phyloP scores from a whole-genome alignment of 2,329 filamentous ascomycete genomes.

The Polytolypa hystricis region DNA sequence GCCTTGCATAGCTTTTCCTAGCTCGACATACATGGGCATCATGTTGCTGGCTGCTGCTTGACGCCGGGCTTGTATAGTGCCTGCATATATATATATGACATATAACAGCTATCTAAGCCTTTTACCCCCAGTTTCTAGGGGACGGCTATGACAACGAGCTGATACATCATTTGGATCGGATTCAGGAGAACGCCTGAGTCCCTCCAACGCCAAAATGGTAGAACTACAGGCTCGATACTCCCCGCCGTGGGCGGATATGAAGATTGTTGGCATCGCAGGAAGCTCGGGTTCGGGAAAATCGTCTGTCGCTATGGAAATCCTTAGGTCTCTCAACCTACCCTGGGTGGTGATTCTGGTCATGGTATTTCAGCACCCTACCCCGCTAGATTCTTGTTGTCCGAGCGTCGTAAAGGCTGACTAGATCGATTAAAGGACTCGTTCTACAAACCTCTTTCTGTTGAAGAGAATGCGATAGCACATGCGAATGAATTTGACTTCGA shows the following conservation, averaged over 20 bases:
- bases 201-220: not conserved
- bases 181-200: too few relatives aligned
- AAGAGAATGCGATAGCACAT: conserved; percentile 72
- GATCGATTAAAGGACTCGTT: conserved; percentile 66
- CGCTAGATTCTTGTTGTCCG: conserved; percentile 1
- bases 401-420: conserved; percentile 12
- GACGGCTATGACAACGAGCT: too few relatives aligned
- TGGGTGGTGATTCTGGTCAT: conserved; percentile 98
- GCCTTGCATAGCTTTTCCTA: too few relatives aligned
- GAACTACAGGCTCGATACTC: conserved; percentile 56
- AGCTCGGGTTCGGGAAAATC: conserved; percentile 95
- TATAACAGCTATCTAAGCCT: too few relatives aligned
- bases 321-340: conserved; percentile 77
- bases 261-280: conserved; percentile 91
- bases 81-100: conserved; percentile 1
- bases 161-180: too few relatives aligned
- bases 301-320: conserved; percentile 82
- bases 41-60: too few relatives aligned
- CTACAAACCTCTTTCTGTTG: conserved; percentile 77
- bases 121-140: too few relatives aligned
- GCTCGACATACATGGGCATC: too few relatives aligned
- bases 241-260: conserved; percentile 91
- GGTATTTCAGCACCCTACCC: conserved; percentile 42
- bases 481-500: conserved; percentile 93
- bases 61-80: too few relatives aligned